Percentiles rank a stretch among this genome's conserved stretches.
phyloP scores from a whole-genome alignment of 176 grass and related monocot species.

The Ampelocalamus luodianensis region DNA sequence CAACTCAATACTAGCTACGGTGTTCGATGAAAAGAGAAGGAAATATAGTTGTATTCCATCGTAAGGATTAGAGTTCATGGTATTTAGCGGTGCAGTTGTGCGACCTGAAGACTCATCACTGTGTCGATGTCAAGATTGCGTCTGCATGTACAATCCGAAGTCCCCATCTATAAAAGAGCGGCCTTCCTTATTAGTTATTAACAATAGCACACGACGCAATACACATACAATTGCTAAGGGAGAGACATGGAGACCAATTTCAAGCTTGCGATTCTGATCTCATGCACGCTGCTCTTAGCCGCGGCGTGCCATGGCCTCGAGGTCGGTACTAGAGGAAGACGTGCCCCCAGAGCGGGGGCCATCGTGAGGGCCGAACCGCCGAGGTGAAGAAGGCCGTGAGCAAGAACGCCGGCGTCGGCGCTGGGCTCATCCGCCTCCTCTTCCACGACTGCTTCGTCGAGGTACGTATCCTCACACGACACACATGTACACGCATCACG shows the following conservation, averaged over 20 bases:
- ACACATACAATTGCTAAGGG: not conserved
- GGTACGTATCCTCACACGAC: not conserved
- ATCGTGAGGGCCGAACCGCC: slow-evolving; percentile 46
- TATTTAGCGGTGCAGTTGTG: no score
- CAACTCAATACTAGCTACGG: no score
- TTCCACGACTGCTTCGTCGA: slow-evolving; percentile 64
- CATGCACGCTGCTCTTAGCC: not conserved
- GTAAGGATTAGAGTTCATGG: no score
- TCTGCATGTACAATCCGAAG: no score
- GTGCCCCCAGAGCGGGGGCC: slow-evolving; percentile 42
- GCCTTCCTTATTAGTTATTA: not conserved
- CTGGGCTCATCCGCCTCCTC: slow-evolving; percentile 46
- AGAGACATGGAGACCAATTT: slow-evolving; percentile 4
- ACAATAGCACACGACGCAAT: not conserved
- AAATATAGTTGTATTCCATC: no score
- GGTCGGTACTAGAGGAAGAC: slow-evolving; percentile 46
- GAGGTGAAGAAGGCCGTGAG: slow-evolving; percentile 35
- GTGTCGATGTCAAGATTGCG: no score
- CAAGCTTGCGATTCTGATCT: not conserved
- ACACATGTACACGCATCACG: not conserved
- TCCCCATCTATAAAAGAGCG: not conserved
- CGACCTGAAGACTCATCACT: no score
- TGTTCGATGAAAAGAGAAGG: not conserved
- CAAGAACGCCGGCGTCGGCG: slow-evolving; percentile 5
- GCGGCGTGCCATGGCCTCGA: not conserved